Evolutionary conservation across 768 basidiomycete genomes (phyloP).

Genomic region (Boletus edulis): DNA sequence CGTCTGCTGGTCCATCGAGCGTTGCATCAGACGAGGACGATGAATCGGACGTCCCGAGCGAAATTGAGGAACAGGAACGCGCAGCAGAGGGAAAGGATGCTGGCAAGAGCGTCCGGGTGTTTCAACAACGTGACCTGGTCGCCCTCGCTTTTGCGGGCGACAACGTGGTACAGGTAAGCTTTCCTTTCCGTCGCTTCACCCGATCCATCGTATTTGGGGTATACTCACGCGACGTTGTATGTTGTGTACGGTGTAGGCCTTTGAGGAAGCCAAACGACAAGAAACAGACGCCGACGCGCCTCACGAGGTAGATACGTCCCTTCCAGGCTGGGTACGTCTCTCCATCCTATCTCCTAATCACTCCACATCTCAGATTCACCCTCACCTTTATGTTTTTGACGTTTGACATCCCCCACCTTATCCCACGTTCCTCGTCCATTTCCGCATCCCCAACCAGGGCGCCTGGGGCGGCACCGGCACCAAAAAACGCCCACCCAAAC

Average conservation of each 20-base stretch:
- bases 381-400: no score
- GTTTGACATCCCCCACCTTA: no score
- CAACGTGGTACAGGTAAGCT: conserved; percentile 79
- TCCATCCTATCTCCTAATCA: not conserved
- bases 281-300: conserved; percentile 90
- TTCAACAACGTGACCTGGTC: conserved; percentile 90
- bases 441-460: conserved; percentile 49
- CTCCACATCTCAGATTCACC: not conserved
- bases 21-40: conserved; percentile 11
- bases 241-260: conserved; percentile 52
- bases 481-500: conserved; percentile 57
- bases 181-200: no score
- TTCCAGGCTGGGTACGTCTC: conserved; percentile 88
- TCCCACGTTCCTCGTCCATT: not conserved
- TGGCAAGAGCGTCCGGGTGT: conserved; percentile 52
- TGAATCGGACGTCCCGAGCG: conserved; percentile 58
- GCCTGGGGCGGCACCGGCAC: conserved; percentile 87
- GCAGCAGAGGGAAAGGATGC: conserved; percentile 43
- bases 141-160: conserved; percentile 96
- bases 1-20: conserved; percentile 7
- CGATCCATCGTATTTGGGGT: no score
- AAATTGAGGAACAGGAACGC: conserved; percentile 68
- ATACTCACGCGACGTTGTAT: not conserved
- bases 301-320: conserved; percentile 79
- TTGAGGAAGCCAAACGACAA: conserved; percentile 76